Evolutionary conservation across 2,329 filamentous ascomycete species (phyloP).

Genomic region (Penicillium brasilianum): DNA sequence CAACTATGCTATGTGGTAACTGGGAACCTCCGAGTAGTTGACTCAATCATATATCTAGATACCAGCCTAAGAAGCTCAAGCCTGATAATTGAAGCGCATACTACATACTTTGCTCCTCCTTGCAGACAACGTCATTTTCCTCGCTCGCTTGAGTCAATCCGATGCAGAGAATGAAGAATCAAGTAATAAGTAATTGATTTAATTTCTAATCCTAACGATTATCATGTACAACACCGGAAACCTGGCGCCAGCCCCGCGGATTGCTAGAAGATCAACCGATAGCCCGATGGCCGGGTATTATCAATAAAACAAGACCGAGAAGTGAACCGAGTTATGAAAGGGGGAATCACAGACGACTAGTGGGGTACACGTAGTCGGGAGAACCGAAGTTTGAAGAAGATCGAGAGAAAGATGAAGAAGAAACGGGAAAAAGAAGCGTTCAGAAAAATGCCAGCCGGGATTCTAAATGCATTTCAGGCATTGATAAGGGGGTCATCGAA

Average conservation of each 20-base stretch:
- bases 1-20: background rate
- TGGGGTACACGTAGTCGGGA: conserved; percentile 31
- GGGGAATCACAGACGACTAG: conserved; percentile 16
- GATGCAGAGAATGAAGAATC: background rate
- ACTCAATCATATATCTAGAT: background rate
- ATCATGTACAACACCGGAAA: conserved; percentile 23
- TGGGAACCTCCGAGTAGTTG: background rate
- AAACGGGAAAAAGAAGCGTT: conserved; percentile 12
- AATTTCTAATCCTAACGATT: conserved; percentile 14
- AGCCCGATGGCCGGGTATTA: conserved; percentile 36
- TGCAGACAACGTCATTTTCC: background rate
- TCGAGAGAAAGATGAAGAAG: background rate
- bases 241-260: background rate
- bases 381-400: conserved; percentile 14
- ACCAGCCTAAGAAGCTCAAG: background rate
- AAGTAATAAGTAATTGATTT: background rate
- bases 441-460: conserved; percentile 13
- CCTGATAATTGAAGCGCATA: background rate
- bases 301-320: conserved; percentile 42
- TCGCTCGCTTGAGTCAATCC: background rate
- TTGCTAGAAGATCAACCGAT: conserved; percentile 13
- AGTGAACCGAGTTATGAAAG: conserved; percentile 22
- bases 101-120: background rate
- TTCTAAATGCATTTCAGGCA: conserved; percentile 32
- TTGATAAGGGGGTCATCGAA: conserved; percentile 27